Evolutionary conservation across 1,139 yeast species (phyloP).

Genomic region (Geotrichum histeridarum): DNA sequence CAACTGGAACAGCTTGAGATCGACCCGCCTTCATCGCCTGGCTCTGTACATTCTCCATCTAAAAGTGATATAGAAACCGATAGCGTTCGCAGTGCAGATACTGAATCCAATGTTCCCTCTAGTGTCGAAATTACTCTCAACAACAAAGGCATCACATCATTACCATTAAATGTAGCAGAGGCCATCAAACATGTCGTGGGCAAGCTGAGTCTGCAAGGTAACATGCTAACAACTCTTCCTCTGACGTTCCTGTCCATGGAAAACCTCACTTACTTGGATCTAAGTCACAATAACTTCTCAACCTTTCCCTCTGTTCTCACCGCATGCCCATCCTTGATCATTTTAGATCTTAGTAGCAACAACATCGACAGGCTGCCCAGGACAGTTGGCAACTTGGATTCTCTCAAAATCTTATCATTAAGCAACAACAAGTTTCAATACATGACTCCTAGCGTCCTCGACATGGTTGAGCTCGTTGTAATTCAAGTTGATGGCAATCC

Average conservation of each 20-base stretch:
- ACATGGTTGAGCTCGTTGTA: conserved; percentile 50
- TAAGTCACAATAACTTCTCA: conserved; percentile 55
- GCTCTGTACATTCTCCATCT: neutral
- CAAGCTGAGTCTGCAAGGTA: conserved; percentile 51
- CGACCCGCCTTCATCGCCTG: conserved; percentile 7
- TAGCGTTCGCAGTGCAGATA: conserved; percentile 8
- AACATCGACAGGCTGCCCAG: conserved; percentile 44
- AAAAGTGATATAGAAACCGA: conserved; percentile 4
- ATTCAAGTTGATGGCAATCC: conserved; percentile 73
- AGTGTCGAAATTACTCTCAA: conserved; percentile 32
- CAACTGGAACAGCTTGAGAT: conserved; percentile 9
- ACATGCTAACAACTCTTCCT: conserved; percentile 49
- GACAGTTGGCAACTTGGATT: conserved; percentile 40
- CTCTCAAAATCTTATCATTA: conserved; percentile 50
- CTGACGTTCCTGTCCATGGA: conserved; percentile 44
- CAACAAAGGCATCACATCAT: conserved; percentile 35
- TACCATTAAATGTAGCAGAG: conserved; percentile 42
- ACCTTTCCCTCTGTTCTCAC: conserved; percentile 48
- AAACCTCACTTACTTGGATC: conserved; percentile 56
- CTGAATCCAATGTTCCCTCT: conserved; percentile 2
- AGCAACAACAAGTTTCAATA: conserved; percentile 57
- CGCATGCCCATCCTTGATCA: conserved; percentile 49
- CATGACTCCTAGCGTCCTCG: conserved; percentile 54
- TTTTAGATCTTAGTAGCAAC: conserved; percentile 64
- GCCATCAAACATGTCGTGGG: conserved; percentile 44